Conservation (phyloP, 2,329 filamentous ascomycete species). For the Ophiostoma ulmi region DNA sequence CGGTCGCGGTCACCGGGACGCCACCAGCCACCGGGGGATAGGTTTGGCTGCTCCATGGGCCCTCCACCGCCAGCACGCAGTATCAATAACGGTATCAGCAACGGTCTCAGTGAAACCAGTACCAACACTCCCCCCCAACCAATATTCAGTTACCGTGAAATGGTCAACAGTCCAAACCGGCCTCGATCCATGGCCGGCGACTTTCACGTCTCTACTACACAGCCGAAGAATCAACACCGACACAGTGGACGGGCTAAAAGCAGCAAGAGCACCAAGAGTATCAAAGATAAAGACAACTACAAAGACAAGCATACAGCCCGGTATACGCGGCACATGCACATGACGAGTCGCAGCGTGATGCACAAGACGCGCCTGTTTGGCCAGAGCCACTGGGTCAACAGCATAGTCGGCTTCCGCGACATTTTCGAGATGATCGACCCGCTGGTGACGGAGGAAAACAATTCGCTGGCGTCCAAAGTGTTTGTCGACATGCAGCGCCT, state of each 20-base stretch:
- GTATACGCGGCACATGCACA: conserved; percentile 14
- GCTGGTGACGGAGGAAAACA: conserved; percentile 34
- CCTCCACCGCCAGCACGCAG: background rate
- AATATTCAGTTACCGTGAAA: background rate
- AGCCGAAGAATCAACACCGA: background rate
- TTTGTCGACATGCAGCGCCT: conserved; percentile 1
- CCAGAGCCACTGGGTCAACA: conserved; percentile 51
- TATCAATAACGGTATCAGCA: background rate
- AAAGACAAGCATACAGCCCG: background rate
- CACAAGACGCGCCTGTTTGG: conserved; percentile 53
- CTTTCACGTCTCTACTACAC: background rate
- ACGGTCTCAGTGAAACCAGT: too few relatives aligned
- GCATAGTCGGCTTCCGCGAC: conserved; percentile 24
- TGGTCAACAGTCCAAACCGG: background rate
- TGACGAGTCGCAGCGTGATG: conserved; percentile 25
- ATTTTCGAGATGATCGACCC: conserved; percentile 22
- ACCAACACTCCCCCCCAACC: background rate
- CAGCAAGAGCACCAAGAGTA: background rate
- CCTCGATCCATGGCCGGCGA: background rate
- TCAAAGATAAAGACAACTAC: background rate
- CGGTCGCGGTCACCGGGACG: background rate
- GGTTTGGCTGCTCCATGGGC: background rate
- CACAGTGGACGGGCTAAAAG: background rate
- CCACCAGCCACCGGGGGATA: background rate
- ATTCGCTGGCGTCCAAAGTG: conserved; percentile 31